These are phyloP conservation scores for Penicillium janthinellum DNA, from an alignment of 2,329 filamentous ascomycete genomes.

Conservation along the genomic window DNA sequence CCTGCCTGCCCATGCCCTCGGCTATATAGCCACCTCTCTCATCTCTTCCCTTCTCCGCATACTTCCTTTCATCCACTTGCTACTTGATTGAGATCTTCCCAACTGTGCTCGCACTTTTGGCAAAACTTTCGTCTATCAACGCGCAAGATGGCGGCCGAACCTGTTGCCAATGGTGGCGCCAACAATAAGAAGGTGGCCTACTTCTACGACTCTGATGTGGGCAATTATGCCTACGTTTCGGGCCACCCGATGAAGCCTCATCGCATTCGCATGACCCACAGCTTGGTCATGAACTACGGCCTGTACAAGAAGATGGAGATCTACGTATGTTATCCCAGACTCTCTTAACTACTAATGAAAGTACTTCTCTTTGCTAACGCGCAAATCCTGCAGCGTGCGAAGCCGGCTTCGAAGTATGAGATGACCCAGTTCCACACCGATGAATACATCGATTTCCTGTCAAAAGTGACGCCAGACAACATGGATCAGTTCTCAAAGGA, in stretches of 20 bases:
- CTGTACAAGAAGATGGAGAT: slow-evolving; percentile 76
- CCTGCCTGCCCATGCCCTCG: slow-evolving; percentile 9
- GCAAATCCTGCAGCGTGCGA: slow-evolving; percentile 63
- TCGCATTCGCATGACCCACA: slow-evolving; percentile 67
- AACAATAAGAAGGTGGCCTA: slow-evolving; percentile 86
- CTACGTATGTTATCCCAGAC: slow-evolving; percentile 52
- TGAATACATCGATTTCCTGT: slow-evolving; percentile 72
- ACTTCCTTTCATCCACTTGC: slow-evolving; percentile 15
- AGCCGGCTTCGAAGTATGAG: slow-evolving; percentile 71
- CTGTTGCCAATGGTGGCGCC: slow-evolving; percentile 54
- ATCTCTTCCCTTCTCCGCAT: slow-evolving; percentile 17
- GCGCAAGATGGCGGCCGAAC: slow-evolving; percentile 53
- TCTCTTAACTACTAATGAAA: background rate
- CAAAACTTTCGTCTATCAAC: slow-evolving; percentile 8
- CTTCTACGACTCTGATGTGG: slow-evolving; percentile 98
- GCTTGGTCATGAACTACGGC: slow-evolving; percentile 71
- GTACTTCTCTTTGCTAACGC: slow-evolving; percentile 19
- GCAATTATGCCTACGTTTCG: slow-evolving; percentile 92
- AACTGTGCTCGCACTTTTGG: background rate
- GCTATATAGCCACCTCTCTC: slow-evolving; percentile 5
- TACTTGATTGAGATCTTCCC: slow-evolving; percentile 9
- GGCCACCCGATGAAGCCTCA: slow-evolving; percentile 70
- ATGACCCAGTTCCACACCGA: slow-evolving; percentile 75
- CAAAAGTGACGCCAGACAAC: slow-evolving; percentile 95
- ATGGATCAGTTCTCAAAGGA: slow-evolving; percentile 93